Evolutionary conservation across 331 rosid genomes (phyloP).

Genomic region (Saraca asoca): DNA sequence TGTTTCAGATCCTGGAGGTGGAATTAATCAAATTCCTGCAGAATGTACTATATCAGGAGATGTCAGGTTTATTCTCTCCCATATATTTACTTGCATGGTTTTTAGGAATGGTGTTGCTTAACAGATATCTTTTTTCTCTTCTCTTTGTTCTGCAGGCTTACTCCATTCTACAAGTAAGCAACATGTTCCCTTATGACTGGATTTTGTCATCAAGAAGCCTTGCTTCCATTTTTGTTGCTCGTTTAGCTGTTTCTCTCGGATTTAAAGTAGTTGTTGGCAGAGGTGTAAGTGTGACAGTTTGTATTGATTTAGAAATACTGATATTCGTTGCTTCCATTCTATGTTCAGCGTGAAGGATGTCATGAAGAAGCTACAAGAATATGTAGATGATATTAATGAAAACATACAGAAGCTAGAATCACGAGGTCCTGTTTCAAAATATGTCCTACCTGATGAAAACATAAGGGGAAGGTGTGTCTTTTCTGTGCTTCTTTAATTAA

Average conservation of each 20-base stretch:
- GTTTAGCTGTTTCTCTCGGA: conserved; percentile 9
- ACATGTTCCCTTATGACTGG: conserved; percentile 30
- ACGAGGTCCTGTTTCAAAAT: conserved; percentile 91
- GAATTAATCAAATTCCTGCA: conserved; percentile 90
- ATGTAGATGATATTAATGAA: conserved; percentile 75
- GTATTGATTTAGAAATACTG: conserved; percentile 5
- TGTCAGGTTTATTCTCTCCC: conserved; percentile 68
- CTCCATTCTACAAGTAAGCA: conserved; percentile 95
- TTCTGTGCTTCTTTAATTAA: conserved; percentile 30
- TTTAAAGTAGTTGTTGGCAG: conserved; percentile 16
- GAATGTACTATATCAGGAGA: conserved; percentile 93
- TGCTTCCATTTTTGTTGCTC: conserved; percentile 26
- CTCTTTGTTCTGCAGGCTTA: conserved; percentile 61
- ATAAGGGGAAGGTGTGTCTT: conserved; percentile 79
- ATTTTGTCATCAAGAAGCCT: conserved; percentile 31
- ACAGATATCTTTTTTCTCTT: conserved; percentile 25
- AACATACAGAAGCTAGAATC: conserved; percentile 64
- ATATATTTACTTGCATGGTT: conserved; percentile 11
- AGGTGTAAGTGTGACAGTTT: not conserved
- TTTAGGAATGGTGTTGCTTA: conserved; percentile 17
- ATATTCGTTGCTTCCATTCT: conserved; percentile 22
- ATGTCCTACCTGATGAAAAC: conserved; percentile 69
- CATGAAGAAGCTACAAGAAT: conserved; percentile 62
- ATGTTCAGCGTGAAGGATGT: conserved; percentile 74
- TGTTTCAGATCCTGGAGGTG: conserved; percentile 91